Conservation (phyloP, 768 basidiomycete species). For the Amanita thiersii region DNA sequence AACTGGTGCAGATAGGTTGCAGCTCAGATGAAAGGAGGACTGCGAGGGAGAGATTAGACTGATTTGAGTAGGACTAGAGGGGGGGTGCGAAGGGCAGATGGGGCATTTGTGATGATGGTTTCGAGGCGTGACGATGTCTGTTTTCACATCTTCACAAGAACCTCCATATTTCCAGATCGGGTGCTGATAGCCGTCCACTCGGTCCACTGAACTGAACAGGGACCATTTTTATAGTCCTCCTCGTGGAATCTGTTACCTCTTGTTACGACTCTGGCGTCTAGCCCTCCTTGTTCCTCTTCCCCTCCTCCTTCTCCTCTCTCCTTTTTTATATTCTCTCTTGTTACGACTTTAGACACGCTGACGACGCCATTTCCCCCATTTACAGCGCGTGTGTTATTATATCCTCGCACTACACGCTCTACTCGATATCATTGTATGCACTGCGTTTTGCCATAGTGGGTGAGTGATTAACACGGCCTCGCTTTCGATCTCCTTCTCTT, state of each 20-base stretch:
- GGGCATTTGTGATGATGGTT: conserved; percentile 9
- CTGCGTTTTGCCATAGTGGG: conserved; percentile 4
- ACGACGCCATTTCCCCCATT: conserved; percentile 26
- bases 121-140: conserved; percentile 5
- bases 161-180: conserved; percentile 8
- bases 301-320: conserved; percentile 17
- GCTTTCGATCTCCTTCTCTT: conserved; percentile 6
- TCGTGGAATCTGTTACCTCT: conserved; percentile 19
- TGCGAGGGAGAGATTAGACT: too few species aligned
- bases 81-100: too few species aligned
- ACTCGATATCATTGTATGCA: neutral
- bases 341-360: conserved; percentile 38
- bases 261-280: conserved; percentile 29
- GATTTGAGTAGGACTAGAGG: too few species aligned
- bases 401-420: neutral
- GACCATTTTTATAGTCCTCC: conserved; percentile 19
- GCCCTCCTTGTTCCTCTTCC: conserved; percentile 24
- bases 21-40: too few species aligned
- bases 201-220: neutral
- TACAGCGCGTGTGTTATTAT: conserved; percentile 3
- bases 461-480: conserved; percentile 5
- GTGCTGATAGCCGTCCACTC: conserved; percentile 7
- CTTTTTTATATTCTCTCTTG: conserved; percentile 15
- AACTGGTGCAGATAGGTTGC: too few species aligned
- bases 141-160: conserved; percentile 9